Evolutionary conservation across 2,329 filamentous ascomycete species (phyloP).

Genomic region (Ceratocystis smalleyi): DNA sequence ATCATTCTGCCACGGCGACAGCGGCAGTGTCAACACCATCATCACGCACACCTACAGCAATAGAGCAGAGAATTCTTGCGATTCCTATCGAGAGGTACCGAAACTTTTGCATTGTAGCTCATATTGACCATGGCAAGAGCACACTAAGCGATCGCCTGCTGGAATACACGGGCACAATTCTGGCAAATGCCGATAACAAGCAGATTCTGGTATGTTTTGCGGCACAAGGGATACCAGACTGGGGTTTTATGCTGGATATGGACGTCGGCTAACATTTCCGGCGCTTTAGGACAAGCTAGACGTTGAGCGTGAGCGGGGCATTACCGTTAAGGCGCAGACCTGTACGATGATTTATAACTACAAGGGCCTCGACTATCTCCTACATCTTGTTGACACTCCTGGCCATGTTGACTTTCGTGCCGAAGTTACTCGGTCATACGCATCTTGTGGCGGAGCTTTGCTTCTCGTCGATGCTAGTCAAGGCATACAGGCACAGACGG

Average conservation of each 20-base stretch:
- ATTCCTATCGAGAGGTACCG: constrained; percentile 69
- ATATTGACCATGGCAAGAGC: constrained; percentile 97
- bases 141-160: constrained; percentile 85
- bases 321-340: constrained; percentile 97
- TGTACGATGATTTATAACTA: constrained; percentile 95
- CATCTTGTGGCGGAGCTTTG: constrained; percentile 83
- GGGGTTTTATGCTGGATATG: background rate
- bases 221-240: background rate
- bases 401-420: constrained; percentile 96
- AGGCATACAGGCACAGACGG: constrained; percentile 92
- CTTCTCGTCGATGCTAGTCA: constrained; percentile 92
- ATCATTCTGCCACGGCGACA: constrained; percentile 8
- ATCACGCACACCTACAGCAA: constrained; percentile 13
- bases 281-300: constrained; percentile 63
- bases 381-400: constrained; percentile 92
- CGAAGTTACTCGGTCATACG: constrained; percentile 89
- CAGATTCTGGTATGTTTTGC: constrained; percentile 51
- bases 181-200: constrained; percentile 66
- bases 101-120: constrained; percentile 97
- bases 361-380: constrained; percentile 64
- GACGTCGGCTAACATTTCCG: background rate
- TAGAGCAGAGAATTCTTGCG: constrained; percentile 48
- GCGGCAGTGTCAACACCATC: constrained; percentile 13
- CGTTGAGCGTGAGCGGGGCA: constrained; percentile 87
- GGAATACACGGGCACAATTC: constrained; percentile 86